Evolutionary conservation across 768 basidiomycete species (phyloP).

Genomic region (Tylopilus vinaceipallidus): DNA sequence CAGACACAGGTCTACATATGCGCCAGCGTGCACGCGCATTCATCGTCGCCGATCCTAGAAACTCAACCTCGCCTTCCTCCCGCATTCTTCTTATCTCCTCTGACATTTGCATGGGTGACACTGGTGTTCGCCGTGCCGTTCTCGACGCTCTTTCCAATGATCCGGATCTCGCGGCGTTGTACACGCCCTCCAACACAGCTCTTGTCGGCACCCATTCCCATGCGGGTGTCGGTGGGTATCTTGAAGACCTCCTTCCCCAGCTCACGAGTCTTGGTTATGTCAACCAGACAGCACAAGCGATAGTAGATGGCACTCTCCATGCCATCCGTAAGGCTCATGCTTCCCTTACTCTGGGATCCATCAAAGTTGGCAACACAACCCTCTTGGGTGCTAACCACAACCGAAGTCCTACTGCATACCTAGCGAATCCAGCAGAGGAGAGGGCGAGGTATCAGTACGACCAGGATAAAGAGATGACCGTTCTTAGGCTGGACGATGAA

Average conservation of each 20-base stretch:
- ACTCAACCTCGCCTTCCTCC: slow-evolving; percentile 42
- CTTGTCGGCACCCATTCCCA: slow-evolving; percentile 76
- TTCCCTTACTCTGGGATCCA: slow-evolving; percentile 54
- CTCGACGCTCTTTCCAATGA: slow-evolving; percentile 50
- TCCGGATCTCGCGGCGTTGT: slow-evolving; percentile 56
- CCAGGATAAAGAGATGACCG: slow-evolving; percentile 71
- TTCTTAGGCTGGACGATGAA: slow-evolving; percentile 62
- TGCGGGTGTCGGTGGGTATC: slow-evolving; percentile 74
- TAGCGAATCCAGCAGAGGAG: slow-evolving; percentile 72
- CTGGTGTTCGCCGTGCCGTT: slow-evolving; percentile 68
- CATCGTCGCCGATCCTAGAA: slow-evolving; percentile 54
- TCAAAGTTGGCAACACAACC: slow-evolving; percentile 68
- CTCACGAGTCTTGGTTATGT: slow-evolving; percentile 74
- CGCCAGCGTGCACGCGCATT: slow-evolving; percentile 75
- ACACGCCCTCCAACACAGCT: slow-evolving; percentile 69
- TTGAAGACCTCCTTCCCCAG: slow-evolving; percentile 77
- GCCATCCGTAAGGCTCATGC: slow-evolving; percentile 69
- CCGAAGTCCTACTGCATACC: slow-evolving; percentile 72
- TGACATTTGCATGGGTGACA: slow-evolving; percentile 85
- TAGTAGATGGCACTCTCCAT: slow-evolving; percentile 64
- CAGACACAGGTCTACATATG: slow-evolving; percentile 76
- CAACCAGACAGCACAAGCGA: slow-evolving; percentile 66
- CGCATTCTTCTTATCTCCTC: slow-evolving; percentile 75
- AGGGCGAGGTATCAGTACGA: slow-evolving; percentile 64
- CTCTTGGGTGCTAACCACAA: slow-evolving; percentile 69